A percentile compares a stretch with the other conserved stretches of the same genome.
phyloP scores from a whole-genome alignment of 2,329 filamentous ascomycete genomes.

The Cladobotryum mycophilum region DNA sequence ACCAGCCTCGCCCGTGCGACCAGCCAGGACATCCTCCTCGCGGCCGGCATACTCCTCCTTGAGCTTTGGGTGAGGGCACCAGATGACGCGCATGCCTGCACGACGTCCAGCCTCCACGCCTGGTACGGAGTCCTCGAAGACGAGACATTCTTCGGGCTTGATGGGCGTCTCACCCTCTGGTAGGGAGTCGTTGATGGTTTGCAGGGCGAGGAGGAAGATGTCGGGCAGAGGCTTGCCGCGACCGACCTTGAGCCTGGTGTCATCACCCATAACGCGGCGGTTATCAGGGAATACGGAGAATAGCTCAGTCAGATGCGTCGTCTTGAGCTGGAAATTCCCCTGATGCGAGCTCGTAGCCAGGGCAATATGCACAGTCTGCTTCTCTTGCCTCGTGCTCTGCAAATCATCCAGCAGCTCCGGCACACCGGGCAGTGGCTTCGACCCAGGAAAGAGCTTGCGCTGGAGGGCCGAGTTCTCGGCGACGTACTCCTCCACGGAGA shows the following conservation, averaged over 20 bases:
- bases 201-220: conserved; percentile 83
- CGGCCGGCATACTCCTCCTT: conserved; percentile 68
- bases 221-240: conserved; percentile 93
- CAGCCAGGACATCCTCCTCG: conserved; percentile 78
- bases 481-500: conserved; percentile 62
- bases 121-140: conserved; percentile 92
- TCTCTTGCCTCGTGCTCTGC: conserved; percentile 33
- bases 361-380: conserved; percentile 62
- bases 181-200: conserved; percentile 74
- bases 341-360: conserved; percentile 75
- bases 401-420: conserved; percentile 59
- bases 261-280: conserved; percentile 81
- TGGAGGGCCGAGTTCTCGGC: conserved; percentile 58
- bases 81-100: conserved; percentile 91
- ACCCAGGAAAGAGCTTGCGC: conserved; percentile 61
- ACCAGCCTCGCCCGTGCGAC: conserved; percentile 64
- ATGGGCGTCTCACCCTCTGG: conserved; percentile 58
- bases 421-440: conserved; percentile 76
- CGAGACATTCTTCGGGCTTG: conserved; percentile 78
- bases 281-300: conserved; percentile 60
- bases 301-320: conserved; percentile 50
- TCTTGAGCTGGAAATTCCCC: conserved; percentile 73
- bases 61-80: conserved; percentile 80
- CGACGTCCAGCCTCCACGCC: conserved; percentile 86
- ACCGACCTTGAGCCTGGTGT: conserved; percentile 66